Evolutionary conservation across 2,329 filamentous ascomycete genomes (phyloP).

Genomic region (Scedosporium aurantiacum): DNA sequence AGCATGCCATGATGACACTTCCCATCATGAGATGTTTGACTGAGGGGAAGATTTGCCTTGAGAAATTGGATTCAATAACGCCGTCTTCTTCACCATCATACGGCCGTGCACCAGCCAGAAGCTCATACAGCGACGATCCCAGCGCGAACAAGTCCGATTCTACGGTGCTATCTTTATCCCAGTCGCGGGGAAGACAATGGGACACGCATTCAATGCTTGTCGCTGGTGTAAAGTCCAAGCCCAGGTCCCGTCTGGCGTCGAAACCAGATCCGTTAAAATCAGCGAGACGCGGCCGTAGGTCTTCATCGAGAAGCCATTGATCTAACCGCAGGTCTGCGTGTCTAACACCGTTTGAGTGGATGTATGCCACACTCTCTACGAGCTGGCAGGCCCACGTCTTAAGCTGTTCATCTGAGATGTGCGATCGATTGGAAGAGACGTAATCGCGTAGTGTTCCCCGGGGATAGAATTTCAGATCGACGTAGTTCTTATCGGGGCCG

Average conservation of each 20-base stretch:
- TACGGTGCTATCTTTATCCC: not conserved
- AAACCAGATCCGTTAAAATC: not conserved
- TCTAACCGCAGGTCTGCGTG: not conserved
- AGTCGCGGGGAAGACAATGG: not conserved
- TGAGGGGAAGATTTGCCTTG: not conserved
- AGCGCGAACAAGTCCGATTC: not conserved
- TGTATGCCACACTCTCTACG: not conserved
- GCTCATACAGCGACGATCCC: not conserved
- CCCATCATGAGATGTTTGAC: not conserved
- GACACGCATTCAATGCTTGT: not conserved
- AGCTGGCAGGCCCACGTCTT: not conserved
- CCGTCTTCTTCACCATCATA: not conserved
- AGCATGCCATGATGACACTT: not conserved
- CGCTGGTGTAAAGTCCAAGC: not conserved
- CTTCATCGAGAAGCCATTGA: not conserved
- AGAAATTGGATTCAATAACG: not conserved
- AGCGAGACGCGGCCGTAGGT: not conserved
- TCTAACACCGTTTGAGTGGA: not conserved
- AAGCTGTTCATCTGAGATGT: not conserved
- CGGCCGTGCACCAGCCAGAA: not conserved
- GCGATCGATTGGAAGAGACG: not conserved
- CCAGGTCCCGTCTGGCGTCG: not conserved
- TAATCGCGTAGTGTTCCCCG: not conserved
- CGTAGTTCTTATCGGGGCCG: not conserved
- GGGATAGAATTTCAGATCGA: not conserved